A percentile compares a stretch with the other conserved stretches of the same genome.
These are phyloP conservation scores for Plantago major DNA, from an alignment of 257 asterid species.

Conservation along the genomic window DNA sequence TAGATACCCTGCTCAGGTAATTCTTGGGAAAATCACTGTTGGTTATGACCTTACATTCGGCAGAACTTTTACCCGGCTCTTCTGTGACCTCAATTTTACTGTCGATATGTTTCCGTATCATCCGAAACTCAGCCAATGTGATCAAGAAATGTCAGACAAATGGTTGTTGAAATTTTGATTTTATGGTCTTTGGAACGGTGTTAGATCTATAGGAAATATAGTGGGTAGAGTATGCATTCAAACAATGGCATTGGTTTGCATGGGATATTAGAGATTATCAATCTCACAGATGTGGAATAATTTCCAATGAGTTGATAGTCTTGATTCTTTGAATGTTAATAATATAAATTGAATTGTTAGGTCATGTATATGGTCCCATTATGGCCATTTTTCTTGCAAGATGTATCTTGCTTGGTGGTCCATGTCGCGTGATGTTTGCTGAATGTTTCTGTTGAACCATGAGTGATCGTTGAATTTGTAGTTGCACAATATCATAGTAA, in stretches of 20 bases:
- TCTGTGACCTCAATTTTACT: too few relatives aligned
- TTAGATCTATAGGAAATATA: too few relatives aligned
- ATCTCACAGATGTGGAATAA: too few relatives aligned
- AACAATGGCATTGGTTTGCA: background rate
- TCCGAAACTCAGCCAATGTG: too few relatives aligned
- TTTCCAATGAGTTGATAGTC: too few relatives aligned
- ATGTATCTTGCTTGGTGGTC: background rate
- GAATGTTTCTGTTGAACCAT: background rate
- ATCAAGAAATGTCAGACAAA: too few relatives aligned
- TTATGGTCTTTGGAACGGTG: background rate
- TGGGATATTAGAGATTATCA: too few relatives aligned
- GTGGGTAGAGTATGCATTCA: background rate
- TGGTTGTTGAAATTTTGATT: background rate
- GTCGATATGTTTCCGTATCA: too few relatives aligned
- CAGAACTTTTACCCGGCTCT: too few relatives aligned
- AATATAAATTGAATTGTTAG: background rate
- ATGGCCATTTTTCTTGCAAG: background rate
- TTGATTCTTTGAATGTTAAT: background rate
- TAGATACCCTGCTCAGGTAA: constrained; percentile 17
- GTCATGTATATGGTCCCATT: background rate
- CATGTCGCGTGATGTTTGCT: background rate
- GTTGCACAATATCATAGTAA: too few relatives aligned
- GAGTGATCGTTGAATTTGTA: too few relatives aligned
- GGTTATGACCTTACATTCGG: too few relatives aligned
- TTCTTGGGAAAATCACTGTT: background rate